Percentiles rank a stretch among this genome's conserved stretches.
phyloP scores from a whole-genome alignment of 2,329 filamentous ascomycete species.

The Colletotrichum nymphaeae region DNA sequence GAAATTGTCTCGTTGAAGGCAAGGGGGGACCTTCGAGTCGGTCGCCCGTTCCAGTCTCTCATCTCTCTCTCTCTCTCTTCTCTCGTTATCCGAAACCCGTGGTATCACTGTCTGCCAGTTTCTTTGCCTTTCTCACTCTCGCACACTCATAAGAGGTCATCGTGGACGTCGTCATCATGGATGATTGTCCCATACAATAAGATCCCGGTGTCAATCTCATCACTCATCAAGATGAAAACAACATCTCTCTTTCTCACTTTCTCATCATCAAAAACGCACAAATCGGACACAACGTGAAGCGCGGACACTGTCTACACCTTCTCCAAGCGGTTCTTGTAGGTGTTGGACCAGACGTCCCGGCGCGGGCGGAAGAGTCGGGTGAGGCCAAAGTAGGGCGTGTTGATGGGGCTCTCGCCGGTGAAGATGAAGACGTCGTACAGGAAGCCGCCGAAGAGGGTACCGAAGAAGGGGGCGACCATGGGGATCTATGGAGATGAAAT shows the following conservation, averaged over 20 bases:
- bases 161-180: too few relatives aligned
- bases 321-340: slow-evolving; percentile 27
- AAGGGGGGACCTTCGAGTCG: background rate
- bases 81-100: background rate
- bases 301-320: background rate
- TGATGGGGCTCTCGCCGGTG: slow-evolving; percentile 77
- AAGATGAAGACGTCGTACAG: slow-evolving; percentile 77
- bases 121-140: background rate
- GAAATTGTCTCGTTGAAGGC: background rate
- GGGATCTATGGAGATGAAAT: slow-evolving; percentile 63
- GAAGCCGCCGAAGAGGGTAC: slow-evolving; percentile 72
- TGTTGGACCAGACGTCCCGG: slow-evolving; percentile 46
- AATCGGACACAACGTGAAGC: background rate
- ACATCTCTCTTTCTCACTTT: background rate
- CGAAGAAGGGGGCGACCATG: slow-evolving; percentile 77
- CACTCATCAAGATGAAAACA: background rate
- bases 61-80: background rate
- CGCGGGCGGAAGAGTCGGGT: slow-evolving; percentile 56
- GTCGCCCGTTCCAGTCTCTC: background rate
- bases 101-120: background rate
- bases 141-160: background rate
- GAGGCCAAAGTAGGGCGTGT: slow-evolving; percentile 74
- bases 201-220: background rate
- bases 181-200: background rate
- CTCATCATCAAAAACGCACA: background rate